Base-by-base conservation (phyloP, 805 yeast species). In the Metschnikowia cubensis region DNA sequence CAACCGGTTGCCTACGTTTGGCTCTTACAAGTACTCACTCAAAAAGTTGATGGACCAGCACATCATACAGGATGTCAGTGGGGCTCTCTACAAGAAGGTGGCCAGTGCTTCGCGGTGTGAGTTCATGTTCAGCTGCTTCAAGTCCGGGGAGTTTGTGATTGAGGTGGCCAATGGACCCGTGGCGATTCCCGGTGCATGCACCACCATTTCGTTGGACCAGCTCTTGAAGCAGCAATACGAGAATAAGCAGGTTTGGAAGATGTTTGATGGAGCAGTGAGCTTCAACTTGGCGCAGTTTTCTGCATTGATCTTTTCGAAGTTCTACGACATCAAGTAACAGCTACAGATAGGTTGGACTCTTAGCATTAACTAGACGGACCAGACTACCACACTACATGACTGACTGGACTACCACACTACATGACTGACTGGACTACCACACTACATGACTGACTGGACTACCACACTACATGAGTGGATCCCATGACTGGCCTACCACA, bases 171-270 rank as follows among this genome's bases (percentile, higher is more conserved):
- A 78, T 62, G 91, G 89, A 6, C 71, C 83, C 2, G 76, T 83
- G n/a, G 86, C 83, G 40, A 82, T 81, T 35, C 79, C 84, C 25
- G 85, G 81, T 18, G 78, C 84, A n/a, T 62, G 68, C 32, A 76
- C 71, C 35, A 74, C 79, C 11, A 64, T 92, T 18, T 77, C 87
- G 0, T 74, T 92, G 49, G 94, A 88, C 59, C 83, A 85, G 25
- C 67, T 92, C 42, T 72, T 92, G 54, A 81, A 80, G 41, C 74
- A 79, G 46, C 97, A 91, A 66, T 88, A 86, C 54, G 90, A 87
- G 56, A 81, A 81, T 55, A 75, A 76, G 45, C 67, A 73, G 37
- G 68, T 67, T 14, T 70, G 88, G 59, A 69, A 74, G 3, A 57
- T 87, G 54, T 86, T 89, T 62, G 84, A 83, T 50, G 86, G 84